phyloP scores from a whole-genome alignment of 1,284 basidiomycete genomes.

The Trametes versicolor region DNA sequence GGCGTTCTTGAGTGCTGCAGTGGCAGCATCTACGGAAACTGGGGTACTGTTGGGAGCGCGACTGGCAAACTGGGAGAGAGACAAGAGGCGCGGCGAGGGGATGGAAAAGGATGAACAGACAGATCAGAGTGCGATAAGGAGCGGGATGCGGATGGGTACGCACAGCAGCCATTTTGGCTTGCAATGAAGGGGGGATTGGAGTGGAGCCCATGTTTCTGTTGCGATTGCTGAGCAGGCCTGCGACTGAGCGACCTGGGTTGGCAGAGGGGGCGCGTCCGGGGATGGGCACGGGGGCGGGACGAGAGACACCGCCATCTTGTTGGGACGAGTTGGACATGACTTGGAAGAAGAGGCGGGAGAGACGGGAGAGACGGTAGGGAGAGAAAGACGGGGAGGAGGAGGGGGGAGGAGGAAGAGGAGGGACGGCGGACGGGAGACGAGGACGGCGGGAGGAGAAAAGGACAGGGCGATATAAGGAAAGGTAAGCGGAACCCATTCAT shows the following conservation, averaged over 20 bases:
- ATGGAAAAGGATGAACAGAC: constrained; percentile 13
- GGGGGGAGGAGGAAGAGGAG: constrained; percentile 7
- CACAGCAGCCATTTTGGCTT: constrained; percentile 93
- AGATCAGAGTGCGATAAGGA: constrained; percentile 28
- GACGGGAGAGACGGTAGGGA: constrained; percentile 7
- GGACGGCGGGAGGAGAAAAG: constrained; percentile 19
- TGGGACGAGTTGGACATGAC: constrained; percentile 40
- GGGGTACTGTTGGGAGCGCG: constrained; percentile 33
- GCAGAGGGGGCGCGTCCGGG: constrained; percentile 24
- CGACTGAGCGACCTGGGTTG: constrained; percentile 48
- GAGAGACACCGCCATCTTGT: constrained; percentile 36
- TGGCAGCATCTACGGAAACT: constrained; percentile 50
- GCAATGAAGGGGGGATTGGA: constrained; percentile 88
- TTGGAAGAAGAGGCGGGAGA: constrained; percentile 15
- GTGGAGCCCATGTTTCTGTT: constrained; percentile 53
- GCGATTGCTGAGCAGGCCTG: constrained; percentile 52
- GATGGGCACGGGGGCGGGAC: constrained; percentile 36
- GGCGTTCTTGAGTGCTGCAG: constrained; percentile 53
- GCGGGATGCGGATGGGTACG: constrained; percentile 41
- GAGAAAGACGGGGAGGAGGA: constrained; percentile 20
- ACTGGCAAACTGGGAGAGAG: constrained; percentile 59
- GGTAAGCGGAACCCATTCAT: not conserved
- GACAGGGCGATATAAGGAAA: constrained; percentile 26
- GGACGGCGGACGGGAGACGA: constrained; percentile 2
- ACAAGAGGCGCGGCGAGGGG: constrained; percentile 7